These are phyloP conservation scores for Emergomyces pasteurianus DNA, from an alignment of 2,329 filamentous ascomycete species.

Conservation along the genomic window DNA sequence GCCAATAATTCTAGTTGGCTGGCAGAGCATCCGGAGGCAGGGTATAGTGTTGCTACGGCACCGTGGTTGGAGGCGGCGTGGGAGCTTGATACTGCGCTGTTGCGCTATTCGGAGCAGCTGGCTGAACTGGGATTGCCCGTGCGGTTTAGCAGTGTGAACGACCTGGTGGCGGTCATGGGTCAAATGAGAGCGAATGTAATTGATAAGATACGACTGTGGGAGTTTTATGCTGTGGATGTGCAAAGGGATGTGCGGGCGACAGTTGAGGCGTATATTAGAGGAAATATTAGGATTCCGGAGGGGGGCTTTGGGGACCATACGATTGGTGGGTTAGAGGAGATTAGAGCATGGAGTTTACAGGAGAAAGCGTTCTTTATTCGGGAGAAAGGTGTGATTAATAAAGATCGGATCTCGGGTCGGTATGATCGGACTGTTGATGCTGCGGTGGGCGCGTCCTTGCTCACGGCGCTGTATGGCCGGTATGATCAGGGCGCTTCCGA, in stretches of 20 bases:
- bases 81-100: conserved; percentile 65
- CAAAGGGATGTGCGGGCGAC: conserved; percentile 58
- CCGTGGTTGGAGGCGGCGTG: conserved; percentile 58
- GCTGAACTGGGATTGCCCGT: conserved; percentile 61
- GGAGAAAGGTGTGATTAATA: conserved; percentile 57
- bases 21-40: conserved; percentile 83
- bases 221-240: conserved; percentile 80
- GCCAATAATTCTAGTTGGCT: conserved; percentile 93
- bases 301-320: conserved; percentile 38
- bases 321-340: conserved; percentile 40
- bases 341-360: conserved; percentile 44
- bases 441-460: conserved; percentile 54
- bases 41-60: conserved; percentile 86
- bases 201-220: conserved; percentile 69
- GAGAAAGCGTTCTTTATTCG: conserved; percentile 50
- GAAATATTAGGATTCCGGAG: conserved; percentile 44
- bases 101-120: conserved; percentile 52
- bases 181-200: conserved; percentile 73
- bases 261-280: conserved; percentile 58
- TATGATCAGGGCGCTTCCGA: conserved; percentile 42
- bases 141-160: conserved; percentile 55
- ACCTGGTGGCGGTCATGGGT: conserved; percentile 71
- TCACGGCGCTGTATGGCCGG: conserved; percentile 57
- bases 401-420: conserved; percentile 65
- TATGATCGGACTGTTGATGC: conserved; percentile 62